Conservation (phyloP, 2,329 filamentous ascomycete genomes). For the Fusarium burgessii region DNA sequence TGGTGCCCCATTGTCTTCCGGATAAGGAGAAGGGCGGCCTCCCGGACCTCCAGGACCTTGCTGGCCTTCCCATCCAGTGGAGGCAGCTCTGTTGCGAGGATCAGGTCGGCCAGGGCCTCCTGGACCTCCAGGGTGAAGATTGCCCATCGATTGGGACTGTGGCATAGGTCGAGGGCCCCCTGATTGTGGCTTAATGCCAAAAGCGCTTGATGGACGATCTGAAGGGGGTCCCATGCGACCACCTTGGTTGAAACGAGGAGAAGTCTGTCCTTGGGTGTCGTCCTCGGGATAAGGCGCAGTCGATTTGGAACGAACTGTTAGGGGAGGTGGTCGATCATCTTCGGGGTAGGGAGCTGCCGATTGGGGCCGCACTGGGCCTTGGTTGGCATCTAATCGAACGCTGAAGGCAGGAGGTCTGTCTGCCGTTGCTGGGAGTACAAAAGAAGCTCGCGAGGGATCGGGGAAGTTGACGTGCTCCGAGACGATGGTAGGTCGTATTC, state of each 20-base stretch:
- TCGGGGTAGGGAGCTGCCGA: slow-evolving; percentile 77
- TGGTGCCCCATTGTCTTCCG: slow-evolving; percentile 42
- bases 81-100: slow-evolving; percentile 57
- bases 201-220: slow-evolving; percentile 64
- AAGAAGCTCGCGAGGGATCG: slow-evolving; percentile 58
- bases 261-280: slow-evolving; percentile 53
- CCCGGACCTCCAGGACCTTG: slow-evolving; percentile 36
- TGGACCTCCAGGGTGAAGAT: slow-evolving; percentile 56
- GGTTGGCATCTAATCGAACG: slow-evolving; percentile 59
- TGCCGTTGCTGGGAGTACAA: slow-evolving; percentile 46
- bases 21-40: slow-evolving; percentile 43
- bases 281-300: slow-evolving; percentile 77
- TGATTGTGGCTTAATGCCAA: slow-evolving; percentile 64
- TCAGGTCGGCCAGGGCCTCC: slow-evolving; percentile 53
- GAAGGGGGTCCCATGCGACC: slow-evolving; percentile 62
- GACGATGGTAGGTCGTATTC: slow-evolving; percentile 52
- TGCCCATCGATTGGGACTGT: slow-evolving; percentile 59
- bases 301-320: slow-evolving; percentile 59
- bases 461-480: slow-evolving; percentile 59
- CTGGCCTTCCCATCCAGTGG: slow-evolving; percentile 58
- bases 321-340: slow-evolving; percentile 70
- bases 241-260: slow-evolving; percentile 60
- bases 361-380: slow-evolving; percentile 57
- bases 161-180: slow-evolving; percentile 53
- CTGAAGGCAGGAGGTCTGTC: slow-evolving; percentile 64